Conservation (phyloP, 2,329 filamentous ascomycete genomes). For the Xylaria sp. region DNA sequence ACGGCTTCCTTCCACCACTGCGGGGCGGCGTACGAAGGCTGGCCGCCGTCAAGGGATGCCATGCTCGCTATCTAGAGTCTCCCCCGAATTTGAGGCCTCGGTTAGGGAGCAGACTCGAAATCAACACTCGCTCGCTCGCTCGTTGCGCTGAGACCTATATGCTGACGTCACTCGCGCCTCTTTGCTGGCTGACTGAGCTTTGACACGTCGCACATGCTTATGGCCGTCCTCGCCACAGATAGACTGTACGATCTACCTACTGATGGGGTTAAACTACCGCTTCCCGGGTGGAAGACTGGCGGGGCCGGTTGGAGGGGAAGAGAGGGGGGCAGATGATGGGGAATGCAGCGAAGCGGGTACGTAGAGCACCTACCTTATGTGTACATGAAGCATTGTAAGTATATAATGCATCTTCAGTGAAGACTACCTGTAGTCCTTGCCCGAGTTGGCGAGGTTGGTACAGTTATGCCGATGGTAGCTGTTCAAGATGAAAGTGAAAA, state of each 20-base stretch:
- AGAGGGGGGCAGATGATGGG: neutral
- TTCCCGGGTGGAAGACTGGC: no score
- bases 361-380: no score
- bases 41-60: neutral
- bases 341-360: neutral
- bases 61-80: neutral
- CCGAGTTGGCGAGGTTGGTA: no score
- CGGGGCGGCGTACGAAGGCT: conserved; percentile 10
- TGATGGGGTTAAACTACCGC: neutral
- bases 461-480: no score
- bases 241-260: neutral
- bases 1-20: conserved; percentile 67
- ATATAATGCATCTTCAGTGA: no score
- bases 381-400: no score
- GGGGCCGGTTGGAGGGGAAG: neutral
- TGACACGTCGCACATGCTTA: neutral
- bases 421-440: no score
- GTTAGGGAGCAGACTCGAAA: neutral
- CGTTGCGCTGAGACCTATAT: neutral
- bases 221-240: neutral
- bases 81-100: neutral
- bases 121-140: neutral
- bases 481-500: neutral
- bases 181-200: neutral
- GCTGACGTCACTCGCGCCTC: neutral